A percentile compares a stretch with the other conserved stretches of the same genome.
phyloP scores from a whole-genome alignment of 306 rosid species.

The Pterocarpus santalinus region DNA sequence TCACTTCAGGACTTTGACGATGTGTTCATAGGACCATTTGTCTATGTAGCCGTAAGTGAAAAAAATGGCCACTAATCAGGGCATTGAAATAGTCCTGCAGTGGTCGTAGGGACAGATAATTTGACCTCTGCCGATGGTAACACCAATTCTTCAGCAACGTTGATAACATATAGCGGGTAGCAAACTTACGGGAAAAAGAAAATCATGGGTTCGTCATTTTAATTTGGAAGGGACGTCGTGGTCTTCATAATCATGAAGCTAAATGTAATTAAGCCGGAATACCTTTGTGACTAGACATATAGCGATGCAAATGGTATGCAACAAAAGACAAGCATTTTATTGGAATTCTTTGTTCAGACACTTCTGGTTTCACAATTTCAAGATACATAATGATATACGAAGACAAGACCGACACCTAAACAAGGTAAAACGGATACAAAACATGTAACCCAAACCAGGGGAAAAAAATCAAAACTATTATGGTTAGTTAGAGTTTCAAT shows the following conservation, averaged over 20 bases:
- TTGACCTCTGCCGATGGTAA: slow-evolving; percentile 7
- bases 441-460: too few relatives aligned
- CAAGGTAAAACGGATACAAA: too few relatives aligned
- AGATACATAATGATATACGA: neutral
- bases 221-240: neutral
- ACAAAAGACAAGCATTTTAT: neutral
- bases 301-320: neutral
- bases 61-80: slow-evolving; percentile 18
- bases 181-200: neutral
- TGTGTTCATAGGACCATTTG: slow-evolving; percentile 67
- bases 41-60: slow-evolving; percentile 71
- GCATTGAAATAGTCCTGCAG: too few relatives aligned
- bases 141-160: slow-evolving; percentile 22
- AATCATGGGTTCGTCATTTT: slow-evolving; percentile 23
- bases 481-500: too few relatives aligned
- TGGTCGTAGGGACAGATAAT: slow-evolving; percentile 12
- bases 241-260: slow-evolving; percentile 26
- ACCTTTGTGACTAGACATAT: slow-evolving; percentile 31
- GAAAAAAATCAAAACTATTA: too few relatives aligned
- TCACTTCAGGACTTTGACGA: slow-evolving; percentile 68
- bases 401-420: neutral
- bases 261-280: slow-evolving; percentile 14
- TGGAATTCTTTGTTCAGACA: neutral
- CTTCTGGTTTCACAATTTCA: neutral
- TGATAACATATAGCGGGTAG: slow-evolving; percentile 25